phyloP scores from a whole-genome alignment of 331 rosid genomes.

The Spiraea crenata region DNA sequence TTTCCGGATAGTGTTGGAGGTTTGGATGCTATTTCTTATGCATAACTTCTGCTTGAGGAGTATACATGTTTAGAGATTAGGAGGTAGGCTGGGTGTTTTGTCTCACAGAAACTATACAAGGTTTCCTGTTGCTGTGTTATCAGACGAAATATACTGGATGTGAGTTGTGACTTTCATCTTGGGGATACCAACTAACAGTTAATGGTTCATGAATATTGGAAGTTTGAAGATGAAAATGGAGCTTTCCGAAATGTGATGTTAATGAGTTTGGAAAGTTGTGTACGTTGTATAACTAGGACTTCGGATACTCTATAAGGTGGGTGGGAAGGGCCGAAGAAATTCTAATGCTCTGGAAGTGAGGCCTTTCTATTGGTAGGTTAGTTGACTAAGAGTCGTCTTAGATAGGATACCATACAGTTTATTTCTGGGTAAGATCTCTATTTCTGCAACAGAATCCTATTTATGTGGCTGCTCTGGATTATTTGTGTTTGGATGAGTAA shows the following conservation, averaged over 20 bases:
- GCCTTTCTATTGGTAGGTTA: conserved; percentile 10
- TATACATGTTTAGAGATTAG: conserved; percentile 1
- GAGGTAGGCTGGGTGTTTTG: conserved; percentile 4
- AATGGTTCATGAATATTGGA: background rate
- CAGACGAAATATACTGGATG: background rate
- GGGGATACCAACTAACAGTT: conserved; percentile 1
- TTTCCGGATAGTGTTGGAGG: conserved; percentile 18
- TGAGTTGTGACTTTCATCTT: background rate
- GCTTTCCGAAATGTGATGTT: background rate
- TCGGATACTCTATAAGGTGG: background rate
- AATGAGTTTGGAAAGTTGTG: conserved; percentile 7
- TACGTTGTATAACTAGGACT: background rate
- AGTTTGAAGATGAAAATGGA: conserved; percentile 3
- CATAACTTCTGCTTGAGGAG: conserved; percentile 8
- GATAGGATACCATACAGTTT: background rate
- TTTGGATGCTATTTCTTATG: background rate
- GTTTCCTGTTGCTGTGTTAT: background rate
- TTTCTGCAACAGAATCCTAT: background rate
- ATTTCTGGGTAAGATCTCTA: background rate
- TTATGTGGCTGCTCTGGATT: conserved; percentile 1
- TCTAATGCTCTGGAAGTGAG: conserved; percentile 6
- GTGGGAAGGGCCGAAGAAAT: conserved; percentile 8
- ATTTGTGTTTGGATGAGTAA: background rate
- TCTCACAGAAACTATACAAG: background rate
- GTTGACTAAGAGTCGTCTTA: background rate